Evolutionary conservation across 345 rosid species (phyloP).

Genomic region (Bruguiera parviflora): DNA sequence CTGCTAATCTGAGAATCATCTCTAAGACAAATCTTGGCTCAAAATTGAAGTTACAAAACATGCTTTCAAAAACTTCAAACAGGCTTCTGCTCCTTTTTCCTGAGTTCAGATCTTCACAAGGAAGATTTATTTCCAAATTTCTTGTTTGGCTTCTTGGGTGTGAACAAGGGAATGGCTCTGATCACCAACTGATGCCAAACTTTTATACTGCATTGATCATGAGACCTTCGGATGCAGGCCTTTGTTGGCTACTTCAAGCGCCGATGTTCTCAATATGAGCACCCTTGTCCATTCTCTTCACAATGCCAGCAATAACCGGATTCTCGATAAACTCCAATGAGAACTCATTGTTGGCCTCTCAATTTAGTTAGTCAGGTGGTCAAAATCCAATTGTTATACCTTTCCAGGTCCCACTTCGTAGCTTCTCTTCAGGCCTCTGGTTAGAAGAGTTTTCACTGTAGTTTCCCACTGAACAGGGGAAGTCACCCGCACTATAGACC

Average conservation of each 20-base stretch:
- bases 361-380: too few relatives aligned
- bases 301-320: constrained; percentile 94
- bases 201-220: not conserved
- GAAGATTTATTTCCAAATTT: too few relatives aligned
- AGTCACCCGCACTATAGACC: constrained; percentile 56
- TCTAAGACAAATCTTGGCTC: too few relatives aligned
- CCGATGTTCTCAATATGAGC: constrained; percentile 66
- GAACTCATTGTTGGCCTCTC: not conserved
- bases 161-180: not conserved
- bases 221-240: too few relatives aligned
- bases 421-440: constrained; percentile 67
- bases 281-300: constrained; percentile 81
- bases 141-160: too few relatives aligned
- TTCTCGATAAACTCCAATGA: not conserved
- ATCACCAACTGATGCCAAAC: not conserved
- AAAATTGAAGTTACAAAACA: too few relatives aligned
- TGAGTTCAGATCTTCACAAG: too few relatives aligned
- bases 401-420: constrained; percentile 99
- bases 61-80: too few relatives aligned
- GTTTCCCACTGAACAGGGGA: constrained; percentile 99
- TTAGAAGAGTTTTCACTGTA: constrained; percentile 71
- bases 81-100: too few relatives aligned
- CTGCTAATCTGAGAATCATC: too few relatives aligned
- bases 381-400: constrained; percentile 33
- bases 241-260: constrained; percentile 38